Evolutionary conservation across 306 rosid species (phyloP).

Genomic region (Potentilla sterilis): DNA sequence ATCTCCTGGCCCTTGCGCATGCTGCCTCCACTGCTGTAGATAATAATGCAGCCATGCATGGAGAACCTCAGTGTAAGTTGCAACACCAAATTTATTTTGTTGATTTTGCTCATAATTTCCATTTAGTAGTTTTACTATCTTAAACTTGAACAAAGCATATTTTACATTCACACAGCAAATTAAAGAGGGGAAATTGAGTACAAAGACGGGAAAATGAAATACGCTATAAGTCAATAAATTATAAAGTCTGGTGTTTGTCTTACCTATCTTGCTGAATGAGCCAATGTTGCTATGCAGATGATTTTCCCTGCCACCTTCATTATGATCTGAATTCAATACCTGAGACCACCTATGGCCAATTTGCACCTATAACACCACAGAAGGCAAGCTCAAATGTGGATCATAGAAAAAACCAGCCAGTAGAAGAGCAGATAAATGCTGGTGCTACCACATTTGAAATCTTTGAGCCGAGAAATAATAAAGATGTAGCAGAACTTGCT

Average conservation of each 20-base stretch:
- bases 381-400: conserved; percentile 22
- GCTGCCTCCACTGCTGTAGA: conserved; percentile 1
- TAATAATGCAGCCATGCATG: background rate
- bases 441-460: conserved; percentile 24
- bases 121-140: background rate
- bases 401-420: conserved; percentile 26
- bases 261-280: conserved; percentile 19
- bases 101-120: background rate
- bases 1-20: conserved; percentile 18
- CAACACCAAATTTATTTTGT: background rate
- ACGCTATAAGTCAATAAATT: background rate
- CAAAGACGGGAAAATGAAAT: background rate
- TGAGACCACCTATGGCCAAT: conserved; percentile 28
- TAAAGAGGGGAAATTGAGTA: background rate
- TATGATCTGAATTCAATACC: conserved; percentile 32
- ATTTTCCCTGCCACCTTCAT: conserved; percentile 11
- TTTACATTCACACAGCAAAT: background rate
- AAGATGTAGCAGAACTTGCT: conserved; percentile 30
- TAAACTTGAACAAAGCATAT: background rate
- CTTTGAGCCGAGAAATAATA: conserved; percentile 25
- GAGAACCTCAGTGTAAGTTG: conserved; percentile 15
- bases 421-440: conserved; percentile 26
- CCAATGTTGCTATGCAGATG: conserved; percentile 23
- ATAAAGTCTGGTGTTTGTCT: background rate
- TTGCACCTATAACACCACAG: conserved; percentile 51